Evolutionary conservation across 164 flowering plant species (phyloP), one percentile per base, ranked within the genome.

Genomic region (Chloranthus sessilifolius): DNA sequence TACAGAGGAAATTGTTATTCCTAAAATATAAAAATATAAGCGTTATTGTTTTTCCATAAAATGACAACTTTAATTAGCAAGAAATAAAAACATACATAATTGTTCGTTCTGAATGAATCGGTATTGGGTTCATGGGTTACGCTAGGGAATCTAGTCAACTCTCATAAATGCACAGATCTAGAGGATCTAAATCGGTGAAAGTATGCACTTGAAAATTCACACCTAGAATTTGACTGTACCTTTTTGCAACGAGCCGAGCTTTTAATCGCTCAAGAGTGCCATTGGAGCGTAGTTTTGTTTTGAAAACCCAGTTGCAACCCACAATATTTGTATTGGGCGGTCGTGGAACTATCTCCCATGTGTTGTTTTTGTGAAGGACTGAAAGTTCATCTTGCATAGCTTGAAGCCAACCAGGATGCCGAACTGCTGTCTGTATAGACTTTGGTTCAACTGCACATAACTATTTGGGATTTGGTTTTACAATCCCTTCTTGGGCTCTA

Each of bases 261-360:
- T 45, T 45, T 9, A 24, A 12, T 4, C 49, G n/a, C 15, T 45
- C 29, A 4, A 45, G 5, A 12, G 49, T 9, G 10, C 49, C 31
- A 45, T 45, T 4, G 6, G 19, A 14, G 5, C 10, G n/a, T 14
- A 23, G 16, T 26, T 45, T 45, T 22, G 20, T 38, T 47, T 17
- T 30, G 16, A 47, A 47, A 2, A 47, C 51, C 51, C 51, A 47
- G 28, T 29, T 28, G 17, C n/a, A 15, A 0, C 38, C 26, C 3
- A 47, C 51, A 29, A 47, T 8, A 28, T 47, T 47, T 23, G 21
- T 31, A 8, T 10, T 10, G 0, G 10, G 14, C 5, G 36, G 5
- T 7, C 25, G 31, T 12, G 51, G 38, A 14, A 47, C n/a, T 4
- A 29, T 3, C 8, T 47, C 51, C 51, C 37, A 47, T 7, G 51